These are phyloP conservation scores for Babesia ovis DNA, from an alignment of 169 alveolate genomes.

Conservation along the genomic window DNA sequence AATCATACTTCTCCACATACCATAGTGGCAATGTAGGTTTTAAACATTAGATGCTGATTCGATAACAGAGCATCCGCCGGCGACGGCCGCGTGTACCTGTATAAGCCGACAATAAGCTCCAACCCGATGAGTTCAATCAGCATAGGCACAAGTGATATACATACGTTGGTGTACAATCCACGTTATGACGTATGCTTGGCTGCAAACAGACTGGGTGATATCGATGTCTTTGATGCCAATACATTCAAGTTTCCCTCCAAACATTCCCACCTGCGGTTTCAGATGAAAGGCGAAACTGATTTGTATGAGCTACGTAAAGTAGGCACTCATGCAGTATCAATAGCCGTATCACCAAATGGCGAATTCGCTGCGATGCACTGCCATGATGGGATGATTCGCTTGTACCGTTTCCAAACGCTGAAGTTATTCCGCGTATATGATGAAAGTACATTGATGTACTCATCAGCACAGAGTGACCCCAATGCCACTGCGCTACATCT, in stretches of 20 bases:
- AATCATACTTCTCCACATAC: conserved; percentile 50
- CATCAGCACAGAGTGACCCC: conserved; percentile 86
- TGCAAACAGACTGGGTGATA: conserved; percentile 78
- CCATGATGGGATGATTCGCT: conserved; percentile 79
- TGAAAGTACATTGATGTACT: conserved; percentile 84
- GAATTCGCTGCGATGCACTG: conserved; percentile 82
- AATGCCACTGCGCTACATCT: conserved; percentile 74
- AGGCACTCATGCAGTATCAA: conserved; percentile 74
- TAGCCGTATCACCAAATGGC: conserved; percentile 82
- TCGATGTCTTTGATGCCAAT: conserved; percentile 81
- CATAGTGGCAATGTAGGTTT: conserved; percentile 72
- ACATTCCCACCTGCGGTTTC: conserved; percentile 41
- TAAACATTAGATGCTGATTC: background rate
- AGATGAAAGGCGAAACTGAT: conserved; percentile 87
- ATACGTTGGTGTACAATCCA: conserved; percentile 70
- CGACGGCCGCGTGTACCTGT: conserved; percentile 31
- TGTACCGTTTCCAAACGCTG: conserved; percentile 84
- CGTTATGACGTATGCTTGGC: conserved; percentile 71
- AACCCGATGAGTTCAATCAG: background rate
- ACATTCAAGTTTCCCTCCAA: conserved; percentile 74
- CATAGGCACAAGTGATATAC: conserved; percentile 49
- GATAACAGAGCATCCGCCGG: conserved; percentile 19
- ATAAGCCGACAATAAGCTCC: conserved; percentile 59
- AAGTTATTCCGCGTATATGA: conserved; percentile 82
- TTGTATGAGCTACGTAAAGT: conserved; percentile 84